Base-by-base conservation (phyloP, 306 rosid genomes). In the Acacia acuminata region DNA sequence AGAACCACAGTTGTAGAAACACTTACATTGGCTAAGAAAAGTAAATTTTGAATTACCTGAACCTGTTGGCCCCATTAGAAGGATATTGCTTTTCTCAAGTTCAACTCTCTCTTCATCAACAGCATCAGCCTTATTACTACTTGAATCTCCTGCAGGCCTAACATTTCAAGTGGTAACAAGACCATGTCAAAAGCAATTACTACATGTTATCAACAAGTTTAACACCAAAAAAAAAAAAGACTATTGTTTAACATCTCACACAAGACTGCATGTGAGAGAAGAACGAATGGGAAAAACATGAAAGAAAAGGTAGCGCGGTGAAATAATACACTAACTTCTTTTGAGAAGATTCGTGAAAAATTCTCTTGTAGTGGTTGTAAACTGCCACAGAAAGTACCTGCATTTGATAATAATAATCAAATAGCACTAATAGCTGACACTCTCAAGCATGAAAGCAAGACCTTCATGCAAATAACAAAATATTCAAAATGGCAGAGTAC, bases 11-110 rank as follows among this genome's bases (percentile, higher is more conserved):
- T 30, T 34, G 13, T 30, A 24, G 10, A 38, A 12, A 61, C 22
- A 76, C 71, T 42, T 11, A 3, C 20, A 74, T 69, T 27, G 60
- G 58, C 53, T 22, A 27, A 72, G 38, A 74, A 77, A 78, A 78
- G 75, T 42, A 71, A 77, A 61, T 65, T 72, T 38, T 55, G 77
- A 70, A 79, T 90, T 91, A 96, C 99, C 99, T 90, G 98, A 96
- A 79, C 98, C 99, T 27, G 99, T 96, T 68, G 99, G 98, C 75
- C 99, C 99, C 98, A 94, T 91, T 44, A 96, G 85, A 82, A 96
- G 99, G 69, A 96, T 94, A 88, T 92, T 94, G 80, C 98, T 96
- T 85, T 94, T 96, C 89, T 94, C 99, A 81, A 96, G 96, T 79
- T 96, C 99, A 85, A 96, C 97, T 86, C 82, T 87, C 55, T 96